Conservation (phyloP, 148 eudicot genomes). For the Rhododendron henanense region DNA sequence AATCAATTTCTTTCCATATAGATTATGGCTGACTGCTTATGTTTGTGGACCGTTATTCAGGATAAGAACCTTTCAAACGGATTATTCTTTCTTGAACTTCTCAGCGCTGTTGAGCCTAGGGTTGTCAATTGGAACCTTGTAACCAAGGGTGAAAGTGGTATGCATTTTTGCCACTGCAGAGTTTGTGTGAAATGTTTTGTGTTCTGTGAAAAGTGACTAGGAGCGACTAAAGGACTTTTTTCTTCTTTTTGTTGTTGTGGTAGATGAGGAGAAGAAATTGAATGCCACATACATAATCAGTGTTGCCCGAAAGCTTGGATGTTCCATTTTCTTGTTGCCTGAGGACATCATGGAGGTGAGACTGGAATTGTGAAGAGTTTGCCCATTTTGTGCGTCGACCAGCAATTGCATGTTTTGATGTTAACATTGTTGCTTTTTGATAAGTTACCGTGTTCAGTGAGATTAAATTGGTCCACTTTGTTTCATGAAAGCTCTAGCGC, state of each 20-base stretch:
- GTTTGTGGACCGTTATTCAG: constrained; percentile 29
- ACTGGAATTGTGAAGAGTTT: background rate
- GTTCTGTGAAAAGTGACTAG: background rate
- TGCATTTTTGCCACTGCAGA: constrained; percentile 1
- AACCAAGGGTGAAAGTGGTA: constrained; percentile 91
- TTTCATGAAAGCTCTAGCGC: background rate
- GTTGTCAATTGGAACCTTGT: constrained; percentile 98
- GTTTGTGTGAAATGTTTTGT: background rate
- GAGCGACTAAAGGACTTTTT: background rate
- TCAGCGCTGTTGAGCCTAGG: constrained; percentile 88
- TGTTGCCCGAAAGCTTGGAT: constrained; percentile 95
- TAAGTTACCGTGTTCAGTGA: background rate
- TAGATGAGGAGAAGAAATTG: constrained; percentile 92
- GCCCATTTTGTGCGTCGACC: background rate
- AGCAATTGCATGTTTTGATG: background rate
- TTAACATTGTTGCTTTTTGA: background rate
- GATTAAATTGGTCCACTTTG: background rate
- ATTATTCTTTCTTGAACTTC: constrained; percentile 89
- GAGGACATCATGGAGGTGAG: constrained; percentile 96
- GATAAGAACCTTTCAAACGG: constrained; percentile 85
- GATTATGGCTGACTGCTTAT: background rate
- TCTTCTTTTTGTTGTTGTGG: background rate
- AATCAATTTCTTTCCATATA: background rate
- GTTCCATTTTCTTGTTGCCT: constrained; percentile 88
- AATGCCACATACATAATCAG: constrained; percentile 96